These are phyloP conservation scores for Cucurbita ficifolia DNA, from an alignment of 306 rosid genomes.

Conservation along the genomic window DNA sequence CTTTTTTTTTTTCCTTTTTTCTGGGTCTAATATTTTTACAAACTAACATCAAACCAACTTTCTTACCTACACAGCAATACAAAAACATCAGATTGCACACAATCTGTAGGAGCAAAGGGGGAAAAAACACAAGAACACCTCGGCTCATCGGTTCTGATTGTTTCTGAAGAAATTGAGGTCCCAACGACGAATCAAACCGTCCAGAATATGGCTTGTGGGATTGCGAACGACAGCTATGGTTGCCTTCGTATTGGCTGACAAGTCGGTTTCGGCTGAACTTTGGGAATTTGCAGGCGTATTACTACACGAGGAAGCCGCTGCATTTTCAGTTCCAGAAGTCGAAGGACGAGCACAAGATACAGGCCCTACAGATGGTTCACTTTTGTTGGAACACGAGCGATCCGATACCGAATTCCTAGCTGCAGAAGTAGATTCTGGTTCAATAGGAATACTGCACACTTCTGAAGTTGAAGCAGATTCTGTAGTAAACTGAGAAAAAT, in stretches of 20 bases:
- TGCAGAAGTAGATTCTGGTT: slow-evolving; percentile 26
- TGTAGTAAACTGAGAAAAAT: slow-evolving; percentile 14
- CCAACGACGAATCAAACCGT: slow-evolving; percentile 77
- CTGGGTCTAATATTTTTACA: slow-evolving; percentile 7
- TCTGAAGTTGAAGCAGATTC: slow-evolving; percentile 26
- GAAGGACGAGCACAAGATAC: slow-evolving; percentile 18
- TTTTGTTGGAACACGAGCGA: slow-evolving; percentile 14
- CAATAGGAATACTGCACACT: slow-evolving; percentile 6
- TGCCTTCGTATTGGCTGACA: slow-evolving; percentile 79
- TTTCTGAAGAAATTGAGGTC: slow-evolving; percentile 70
- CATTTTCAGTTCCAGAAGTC: slow-evolving; percentile 17
- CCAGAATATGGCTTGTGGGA: slow-evolving; percentile 57
- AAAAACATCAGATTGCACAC: neutral
- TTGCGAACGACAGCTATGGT: slow-evolving; percentile 53
- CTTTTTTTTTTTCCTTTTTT: slow-evolving; percentile 3
- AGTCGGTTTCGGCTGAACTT: slow-evolving; percentile 46
- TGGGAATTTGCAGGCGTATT: slow-evolving; percentile 27
- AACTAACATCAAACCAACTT: neutral
- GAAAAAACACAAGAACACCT: neutral
- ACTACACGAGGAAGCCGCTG: slow-evolving; percentile 26
- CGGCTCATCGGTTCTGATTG: slow-evolving; percentile 32
- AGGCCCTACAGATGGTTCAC: slow-evolving; percentile 13
- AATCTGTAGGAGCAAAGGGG: neutral
- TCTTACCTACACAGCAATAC: neutral
- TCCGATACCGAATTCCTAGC: slow-evolving; percentile 20